phyloP scores from a whole-genome alignment of 2,329 filamentous ascomycete genomes.

The Pseudonectria foliicola region DNA sequence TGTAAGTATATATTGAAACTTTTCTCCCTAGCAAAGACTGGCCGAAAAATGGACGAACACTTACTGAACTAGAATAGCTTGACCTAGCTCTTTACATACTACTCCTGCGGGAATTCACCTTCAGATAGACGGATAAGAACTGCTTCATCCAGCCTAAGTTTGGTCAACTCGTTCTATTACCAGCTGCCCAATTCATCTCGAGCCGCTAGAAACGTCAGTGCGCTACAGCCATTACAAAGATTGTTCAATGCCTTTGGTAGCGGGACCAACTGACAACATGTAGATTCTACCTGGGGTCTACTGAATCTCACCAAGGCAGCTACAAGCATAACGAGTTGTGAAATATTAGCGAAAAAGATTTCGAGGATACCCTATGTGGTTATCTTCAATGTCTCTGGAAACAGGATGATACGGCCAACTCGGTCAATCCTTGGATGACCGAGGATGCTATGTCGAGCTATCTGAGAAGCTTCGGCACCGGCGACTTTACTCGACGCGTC shows the following conservation, averaged over 20 bases:
- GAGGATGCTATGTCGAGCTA: conserved; percentile 1
- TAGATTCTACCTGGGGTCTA: neutral
- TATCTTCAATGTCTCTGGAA: conserved; percentile 4
- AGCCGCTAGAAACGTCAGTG: conserved; percentile 2
- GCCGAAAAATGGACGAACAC: conserved; percentile 4
- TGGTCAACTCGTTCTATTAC: conserved; percentile 1
- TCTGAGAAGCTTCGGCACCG: neutral
- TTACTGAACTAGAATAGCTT: conserved; percentile 4
- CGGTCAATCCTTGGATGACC: conserved; percentile 5
- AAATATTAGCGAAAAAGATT: too few relatives aligned
- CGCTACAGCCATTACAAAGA: conserved; percentile 1
- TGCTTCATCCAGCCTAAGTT: conserved; percentile 1
- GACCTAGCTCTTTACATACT: conserved; percentile 5
- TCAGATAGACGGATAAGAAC: conserved; percentile 5
- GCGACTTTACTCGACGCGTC: neutral
- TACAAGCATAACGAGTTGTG: conserved; percentile 3
- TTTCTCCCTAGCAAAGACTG: neutral
- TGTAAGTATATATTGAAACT: too few relatives aligned
- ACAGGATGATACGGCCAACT: conserved; percentile 3
- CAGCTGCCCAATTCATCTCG: conserved; percentile 3
- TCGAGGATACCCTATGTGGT: neutral
- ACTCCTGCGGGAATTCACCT: conserved; percentile 2
- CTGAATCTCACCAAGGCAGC: conserved; percentile 6
- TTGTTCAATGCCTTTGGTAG: conserved; percentile 6
- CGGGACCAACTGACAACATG: conserved; percentile 1